Base-by-base conservation (phyloP, 305 asterid species). In the Withania somnifera region DNA sequence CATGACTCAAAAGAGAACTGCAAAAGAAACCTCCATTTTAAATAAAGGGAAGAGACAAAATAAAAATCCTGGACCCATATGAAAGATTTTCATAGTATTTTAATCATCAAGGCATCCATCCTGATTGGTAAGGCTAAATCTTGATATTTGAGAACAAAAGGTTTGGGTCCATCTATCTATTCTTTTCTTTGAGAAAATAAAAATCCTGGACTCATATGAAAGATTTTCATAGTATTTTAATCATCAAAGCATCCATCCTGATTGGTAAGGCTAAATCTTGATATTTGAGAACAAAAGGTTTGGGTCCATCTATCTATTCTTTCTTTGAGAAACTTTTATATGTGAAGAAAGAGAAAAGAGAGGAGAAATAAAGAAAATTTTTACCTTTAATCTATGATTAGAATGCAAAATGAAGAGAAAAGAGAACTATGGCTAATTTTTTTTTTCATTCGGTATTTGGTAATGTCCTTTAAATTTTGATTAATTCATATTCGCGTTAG, bases 1-100 rank as follows among this genome's bases (percentile, higher is more conserved):
- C 13, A 47, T 15, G 79, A 8, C 60, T 73, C 60, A 4, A 13
- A 24, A 50, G 45, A 73, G 42, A 73, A 47, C 4, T 73, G 26
- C 42, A 73, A 73, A 47, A n/a, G 17, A 47, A 73, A 26, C 24
- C 14, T 2, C 4, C 5, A 6, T 47, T 73, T 47, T 15, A 2
- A 47, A 73, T 60, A 60, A 75, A 75, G 80, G 28, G 28, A 50
- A 75, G 80, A 75, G 61, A 75, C 80, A 75, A 75, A 75, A 75
- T 75, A 26, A 50, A 26, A 47, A 75, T 73, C 5, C 8, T 24
- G 79, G 79, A 75, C 79, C 79, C 60, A 50, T 26, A 15, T 15
- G 7, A 75, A 26, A 26, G 45, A 75, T 75, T 75, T 47, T 75
- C 61, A 47, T 50, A 4, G 61, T 50, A 75, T 47, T 75, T 73